Evolutionary conservation across 176 grass and related monocot species (phyloP).

Genomic region (Thinopyrum elongatum): DNA sequence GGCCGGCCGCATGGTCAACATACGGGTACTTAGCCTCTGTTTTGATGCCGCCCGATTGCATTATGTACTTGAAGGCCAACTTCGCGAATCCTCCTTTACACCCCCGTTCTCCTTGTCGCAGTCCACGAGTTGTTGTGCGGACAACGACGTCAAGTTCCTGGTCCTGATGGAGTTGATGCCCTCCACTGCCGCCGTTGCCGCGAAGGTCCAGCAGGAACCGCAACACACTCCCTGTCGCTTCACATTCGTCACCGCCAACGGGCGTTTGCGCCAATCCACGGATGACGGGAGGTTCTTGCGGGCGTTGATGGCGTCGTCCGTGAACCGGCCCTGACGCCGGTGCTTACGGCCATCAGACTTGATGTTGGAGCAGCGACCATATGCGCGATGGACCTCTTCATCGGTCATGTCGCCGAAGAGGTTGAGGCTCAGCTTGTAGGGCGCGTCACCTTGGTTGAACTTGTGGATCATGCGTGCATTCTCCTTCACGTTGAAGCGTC

Average conservation of each 20-base stretch:
- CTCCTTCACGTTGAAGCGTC: conserved; percentile 44
- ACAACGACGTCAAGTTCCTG: not conserved
- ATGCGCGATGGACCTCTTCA: conserved; percentile 10
- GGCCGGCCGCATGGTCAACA: not conserved
- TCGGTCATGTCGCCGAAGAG: conserved; percentile 49
- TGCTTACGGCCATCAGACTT: not conserved
- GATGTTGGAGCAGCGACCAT: not conserved
- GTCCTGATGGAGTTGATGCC: conserved; percentile 40
- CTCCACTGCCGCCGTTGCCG: not conserved
- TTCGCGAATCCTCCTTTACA: not conserved
- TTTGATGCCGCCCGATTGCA: not conserved
- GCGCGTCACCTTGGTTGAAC: conserved; percentile 25
- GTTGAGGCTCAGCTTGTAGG: conserved; percentile 51
- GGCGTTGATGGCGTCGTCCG: not conserved
- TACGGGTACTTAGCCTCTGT: not conserved
- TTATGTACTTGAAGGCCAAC: not conserved
- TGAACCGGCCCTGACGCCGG: not conserved
- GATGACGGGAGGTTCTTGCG: not conserved
- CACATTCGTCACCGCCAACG: not conserved
- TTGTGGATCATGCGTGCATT: conserved; percentile 41
- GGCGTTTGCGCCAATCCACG: not conserved
- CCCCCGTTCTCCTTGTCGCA: not conserved
- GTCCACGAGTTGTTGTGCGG: conserved; percentile 34
- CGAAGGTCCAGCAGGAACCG: conserved; percentile 53
- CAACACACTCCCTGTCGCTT: conserved; percentile 33